Evolutionary conservation across 78 protist genomes (phyloP).

Genomic region (Protostelium mycophagum): DNA sequence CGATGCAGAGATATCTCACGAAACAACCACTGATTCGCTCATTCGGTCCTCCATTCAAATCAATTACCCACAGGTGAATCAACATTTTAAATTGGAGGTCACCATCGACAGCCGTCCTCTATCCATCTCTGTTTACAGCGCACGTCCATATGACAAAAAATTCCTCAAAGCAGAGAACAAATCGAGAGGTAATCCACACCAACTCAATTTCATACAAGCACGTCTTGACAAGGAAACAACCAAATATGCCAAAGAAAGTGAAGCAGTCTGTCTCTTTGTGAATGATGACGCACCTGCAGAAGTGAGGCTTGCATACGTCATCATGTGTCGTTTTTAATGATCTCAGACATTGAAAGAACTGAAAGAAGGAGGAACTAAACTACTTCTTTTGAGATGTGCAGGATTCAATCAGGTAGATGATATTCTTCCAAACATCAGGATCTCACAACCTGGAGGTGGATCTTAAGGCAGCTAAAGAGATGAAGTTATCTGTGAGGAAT

Average conservation of each 20-base stretch:
- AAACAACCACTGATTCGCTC: too few species aligned
- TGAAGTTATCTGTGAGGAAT: conserved; percentile 55
- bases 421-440: background rate
- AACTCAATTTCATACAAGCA: background rate
- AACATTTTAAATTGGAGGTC: too few species aligned
- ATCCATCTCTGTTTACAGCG: background rate
- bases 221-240: background rate
- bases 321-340: background rate
- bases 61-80: too few species aligned
- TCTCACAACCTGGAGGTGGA: conserved; percentile 38
- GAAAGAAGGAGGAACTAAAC: conserved; percentile 4
- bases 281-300: conserved; percentile 30
- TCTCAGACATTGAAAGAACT: conserved; percentile 14
- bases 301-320: background rate
- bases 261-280: conserved; percentile 74
- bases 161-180: background rate
- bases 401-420: conserved; percentile 62
- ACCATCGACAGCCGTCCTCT: too few species aligned
- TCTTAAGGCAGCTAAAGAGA: conserved; percentile 37
- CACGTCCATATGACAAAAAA: background rate
- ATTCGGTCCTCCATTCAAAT: too few species aligned
- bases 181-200: background rate
- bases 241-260: conserved; percentile 23
- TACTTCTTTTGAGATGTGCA: conserved; percentile 70
- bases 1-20: too few species aligned